Evolutionary conservation across 371 early-diverging fungal genomes (phyloP).

Genomic region (Haplosporangium sp.): DNA sequence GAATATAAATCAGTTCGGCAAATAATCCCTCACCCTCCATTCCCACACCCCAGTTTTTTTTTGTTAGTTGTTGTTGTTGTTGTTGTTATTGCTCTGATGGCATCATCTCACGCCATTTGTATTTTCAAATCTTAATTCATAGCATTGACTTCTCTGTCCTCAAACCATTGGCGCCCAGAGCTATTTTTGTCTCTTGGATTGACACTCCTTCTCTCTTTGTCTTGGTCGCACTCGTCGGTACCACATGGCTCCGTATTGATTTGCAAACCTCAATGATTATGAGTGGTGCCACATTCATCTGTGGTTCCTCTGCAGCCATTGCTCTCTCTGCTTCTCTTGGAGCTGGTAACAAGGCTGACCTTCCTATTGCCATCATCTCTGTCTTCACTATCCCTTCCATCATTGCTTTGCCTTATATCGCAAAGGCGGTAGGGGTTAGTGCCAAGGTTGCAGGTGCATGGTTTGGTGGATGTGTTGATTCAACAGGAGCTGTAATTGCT

Average conservation of each 20-base stretch:
- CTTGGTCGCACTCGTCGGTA: constrained; percentile 64
- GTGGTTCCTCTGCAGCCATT: constrained; percentile 75
- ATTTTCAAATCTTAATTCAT: background rate
- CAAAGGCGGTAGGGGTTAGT: constrained; percentile 58
- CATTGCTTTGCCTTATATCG: constrained; percentile 72
- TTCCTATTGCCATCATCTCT: constrained; percentile 76
- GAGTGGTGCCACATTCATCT: constrained; percentile 73
- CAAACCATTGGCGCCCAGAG: constrained; percentile 71
- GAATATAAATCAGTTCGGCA: background rate
- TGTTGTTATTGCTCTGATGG: too few species aligned
- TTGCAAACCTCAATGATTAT: constrained; percentile 70
- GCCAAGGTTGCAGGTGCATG: constrained; percentile 70
- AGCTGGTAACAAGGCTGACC: constrained; percentile 66
- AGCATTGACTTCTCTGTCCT: constrained; percentile 67
- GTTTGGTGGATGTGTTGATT: constrained; percentile 76
- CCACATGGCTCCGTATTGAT: constrained; percentile 65
- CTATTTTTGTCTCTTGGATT: constrained; percentile 73
- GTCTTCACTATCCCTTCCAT: constrained; percentile 75
- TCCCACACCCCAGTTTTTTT: too few species aligned
- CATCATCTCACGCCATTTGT: constrained; percentile 41
- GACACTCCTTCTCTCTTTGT: constrained; percentile 73
- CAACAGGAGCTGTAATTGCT: constrained; percentile 76
- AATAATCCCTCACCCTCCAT: too few species aligned
- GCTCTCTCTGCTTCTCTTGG: constrained; percentile 70
- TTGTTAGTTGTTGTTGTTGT: too few species aligned